Percentiles rank a stretch among this genome's conserved stretches.
These are phyloP conservation scores for Quercus variabilis DNA, from an alignment of 306 rosid species.

Conservation along the genomic window DNA sequence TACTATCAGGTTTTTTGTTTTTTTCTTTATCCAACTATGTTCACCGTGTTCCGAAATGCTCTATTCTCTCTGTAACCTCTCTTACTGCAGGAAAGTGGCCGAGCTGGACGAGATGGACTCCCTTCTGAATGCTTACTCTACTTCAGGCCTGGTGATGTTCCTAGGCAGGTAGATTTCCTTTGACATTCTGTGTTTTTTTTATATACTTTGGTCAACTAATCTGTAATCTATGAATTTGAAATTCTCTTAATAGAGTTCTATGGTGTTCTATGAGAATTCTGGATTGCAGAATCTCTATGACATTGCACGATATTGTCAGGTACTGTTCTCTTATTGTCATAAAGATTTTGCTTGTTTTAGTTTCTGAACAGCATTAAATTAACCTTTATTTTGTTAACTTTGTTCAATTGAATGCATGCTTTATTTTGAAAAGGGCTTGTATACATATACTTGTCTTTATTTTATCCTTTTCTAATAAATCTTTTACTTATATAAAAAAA, in stretches of 20 bases:
- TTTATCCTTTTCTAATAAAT: no score
- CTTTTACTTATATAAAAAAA: no score
- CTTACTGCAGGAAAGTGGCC: constrained; percentile 85
- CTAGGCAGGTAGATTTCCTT: constrained; percentile 65
- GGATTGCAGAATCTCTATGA: constrained; percentile 93
- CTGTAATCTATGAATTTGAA: constrained; percentile 10
- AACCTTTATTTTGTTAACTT: not conserved
- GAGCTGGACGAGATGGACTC: constrained; percentile 97
- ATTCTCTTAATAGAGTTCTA: constrained; percentile 75
- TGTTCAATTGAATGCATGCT: not conserved
- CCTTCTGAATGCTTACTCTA: constrained; percentile 93
- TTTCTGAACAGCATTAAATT: not conserved
- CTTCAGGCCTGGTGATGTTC: constrained; percentile 84
- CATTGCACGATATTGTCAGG: constrained; percentile 88
- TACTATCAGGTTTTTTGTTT: constrained; percentile 78
- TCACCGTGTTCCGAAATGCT: constrained; percentile 4
- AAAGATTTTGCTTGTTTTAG: not conserved
- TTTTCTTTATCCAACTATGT: constrained; percentile 14
- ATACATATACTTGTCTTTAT: no score
- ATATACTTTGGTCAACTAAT: constrained; percentile 9
- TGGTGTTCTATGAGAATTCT: constrained; percentile 93
- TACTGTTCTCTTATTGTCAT: constrained; percentile 25
- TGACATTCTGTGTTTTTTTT: constrained; percentile 2
- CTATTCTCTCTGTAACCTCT: constrained; percentile 18
- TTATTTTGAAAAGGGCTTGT: no score